A percentile compares a stretch with the other conserved stretches of the same genome.
Conservation (phyloP, 2,329 filamentous ascomycete species). For the Chrysoporthe austroafricana region DNA sequence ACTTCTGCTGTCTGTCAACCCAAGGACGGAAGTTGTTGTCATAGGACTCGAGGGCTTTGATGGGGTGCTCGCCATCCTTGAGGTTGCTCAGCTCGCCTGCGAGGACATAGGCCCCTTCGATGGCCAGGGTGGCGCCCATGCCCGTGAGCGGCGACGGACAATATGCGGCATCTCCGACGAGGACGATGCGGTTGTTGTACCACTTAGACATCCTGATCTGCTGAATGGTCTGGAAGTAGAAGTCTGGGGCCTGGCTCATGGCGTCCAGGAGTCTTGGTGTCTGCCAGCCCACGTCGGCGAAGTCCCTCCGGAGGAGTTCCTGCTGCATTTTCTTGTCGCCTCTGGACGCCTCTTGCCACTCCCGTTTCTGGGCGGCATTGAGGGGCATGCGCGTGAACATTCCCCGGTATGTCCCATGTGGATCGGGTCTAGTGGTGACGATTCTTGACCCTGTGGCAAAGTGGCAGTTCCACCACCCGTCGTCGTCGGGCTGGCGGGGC, state of each 20-base stretch:
- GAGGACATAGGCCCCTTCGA: constrained; percentile 58
- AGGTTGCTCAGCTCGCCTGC: constrained; percentile 52
- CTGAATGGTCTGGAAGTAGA: constrained; percentile 49
- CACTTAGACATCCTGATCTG: constrained; percentile 49
- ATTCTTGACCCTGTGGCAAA: constrained; percentile 1
- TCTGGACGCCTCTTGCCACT: background rate
- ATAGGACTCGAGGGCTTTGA: constrained; percentile 45
- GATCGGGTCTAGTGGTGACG: constrained; percentile 4
- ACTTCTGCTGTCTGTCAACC: constrained; percentile 44
- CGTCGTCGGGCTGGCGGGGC: background rate
- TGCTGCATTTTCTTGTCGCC: constrained; percentile 3
- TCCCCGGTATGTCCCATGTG: constrained; percentile 3
- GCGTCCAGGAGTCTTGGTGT: constrained; percentile 45
- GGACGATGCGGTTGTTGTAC: constrained; percentile 49
- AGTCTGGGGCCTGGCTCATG: constrained; percentile 45
- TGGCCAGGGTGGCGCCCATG: constrained; percentile 52
- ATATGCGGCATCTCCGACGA: constrained; percentile 59
- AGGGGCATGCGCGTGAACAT: constrained; percentile 9
- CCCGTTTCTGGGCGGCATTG: background rate
- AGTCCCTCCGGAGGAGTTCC: background rate
- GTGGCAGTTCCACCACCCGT: constrained; percentile 10
- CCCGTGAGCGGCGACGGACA: constrained; percentile 53
- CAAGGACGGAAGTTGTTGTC: constrained; percentile 48
- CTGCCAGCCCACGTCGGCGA: constrained; percentile 46
- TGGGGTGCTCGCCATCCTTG: constrained; percentile 31